These are phyloP conservation scores for Penicillium canariense DNA, from an alignment of 495 filamentous ascomycete species.

Conservation along the genomic window DNA sequence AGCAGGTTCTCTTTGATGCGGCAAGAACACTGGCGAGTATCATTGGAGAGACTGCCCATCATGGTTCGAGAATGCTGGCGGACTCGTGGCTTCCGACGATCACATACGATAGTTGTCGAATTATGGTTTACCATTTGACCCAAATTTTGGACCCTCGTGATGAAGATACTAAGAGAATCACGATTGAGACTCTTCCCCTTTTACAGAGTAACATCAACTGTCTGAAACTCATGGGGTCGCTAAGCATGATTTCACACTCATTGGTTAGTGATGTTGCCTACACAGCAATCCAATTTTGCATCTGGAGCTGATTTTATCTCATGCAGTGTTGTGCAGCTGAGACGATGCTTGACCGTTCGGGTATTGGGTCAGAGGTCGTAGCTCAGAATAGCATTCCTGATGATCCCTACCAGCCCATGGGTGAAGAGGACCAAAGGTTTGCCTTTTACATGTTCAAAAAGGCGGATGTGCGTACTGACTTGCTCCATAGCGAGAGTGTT, in stretches of 20 bases:
- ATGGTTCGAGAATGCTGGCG: conserved; percentile 26
- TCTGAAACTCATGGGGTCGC: conserved; percentile 24
- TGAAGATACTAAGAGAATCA: conserved; percentile 23
- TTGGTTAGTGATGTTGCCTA: conserved; percentile 7
- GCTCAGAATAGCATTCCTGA: conserved; percentile 29
- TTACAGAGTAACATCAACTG: conserved; percentile 28
- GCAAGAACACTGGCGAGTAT: conserved; percentile 28
- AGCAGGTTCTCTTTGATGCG: conserved; percentile 27
- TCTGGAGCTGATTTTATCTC: background rate
- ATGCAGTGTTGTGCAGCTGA: conserved; percentile 24
- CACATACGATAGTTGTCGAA: conserved; percentile 33
- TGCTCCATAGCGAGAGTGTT: conserved; percentile 8
- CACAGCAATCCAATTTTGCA: background rate
- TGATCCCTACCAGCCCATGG: conserved; percentile 26
- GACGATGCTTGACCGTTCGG: conserved; percentile 30
- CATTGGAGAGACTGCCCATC: conserved; percentile 25
- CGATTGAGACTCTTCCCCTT: conserved; percentile 22
- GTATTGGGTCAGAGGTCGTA: conserved; percentile 28
- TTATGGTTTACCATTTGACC: conserved; percentile 35
- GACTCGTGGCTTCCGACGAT: conserved; percentile 39
- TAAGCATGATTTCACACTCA: conserved; percentile 23
- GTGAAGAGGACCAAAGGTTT: conserved; percentile 17
- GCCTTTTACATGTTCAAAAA: background rate
- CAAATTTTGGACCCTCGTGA: conserved; percentile 28
- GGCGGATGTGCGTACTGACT: background rate